phyloP scores from a whole-genome alignment of 768 basidiomycete species.

The Infundibulicybe gibba region DNA sequence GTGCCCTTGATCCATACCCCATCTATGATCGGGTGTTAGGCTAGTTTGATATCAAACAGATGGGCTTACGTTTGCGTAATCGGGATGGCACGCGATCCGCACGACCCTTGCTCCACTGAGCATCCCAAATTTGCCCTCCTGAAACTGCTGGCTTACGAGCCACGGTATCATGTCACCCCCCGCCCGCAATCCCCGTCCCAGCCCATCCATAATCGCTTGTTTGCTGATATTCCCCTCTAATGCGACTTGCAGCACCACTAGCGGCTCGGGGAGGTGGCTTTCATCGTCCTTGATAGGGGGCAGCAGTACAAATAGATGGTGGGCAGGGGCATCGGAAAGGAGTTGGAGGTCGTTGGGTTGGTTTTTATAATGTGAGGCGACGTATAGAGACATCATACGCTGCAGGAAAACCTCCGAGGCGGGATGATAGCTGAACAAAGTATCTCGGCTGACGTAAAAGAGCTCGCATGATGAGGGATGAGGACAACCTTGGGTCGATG shows the following conservation, averaged over 20 bases:
- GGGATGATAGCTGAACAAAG: slow-evolving; percentile 94
- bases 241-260: slow-evolving; percentile 95
- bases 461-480: slow-evolving; percentile 93
- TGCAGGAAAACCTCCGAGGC: slow-evolving; percentile 98
- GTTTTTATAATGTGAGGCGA: slow-evolving; percentile 98
- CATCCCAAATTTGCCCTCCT: slow-evolving; percentile 90
- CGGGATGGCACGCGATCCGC: slow-evolving; percentile 92
- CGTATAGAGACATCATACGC: slow-evolving; percentile 97
- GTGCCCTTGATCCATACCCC: slow-evolving; percentile 92
- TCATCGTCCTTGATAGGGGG: slow-evolving; percentile 92
- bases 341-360: slow-evolving; percentile 99
- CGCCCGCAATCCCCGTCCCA: slow-evolving; percentile 66
- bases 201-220: slow-evolving; percentile 79
- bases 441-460: slow-evolving; percentile 94
- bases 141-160: slow-evolving; percentile 92
- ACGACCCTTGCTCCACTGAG: slow-evolving; percentile 91
- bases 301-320: slow-evolving; percentile 92
- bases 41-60: background rate
- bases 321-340: slow-evolving; percentile 94
- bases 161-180: slow-evolving; percentile 99
- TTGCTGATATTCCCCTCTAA: slow-evolving; percentile 91
- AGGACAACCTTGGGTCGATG: slow-evolving; percentile 70
- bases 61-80: slow-evolving; percentile 78
- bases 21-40: slow-evolving; percentile 48
- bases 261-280: slow-evolving; percentile 87